These are phyloP conservation scores for Effrenium voratum DNA, from an alignment of 73 alveolate species.

Conservation along the genomic window DNA sequence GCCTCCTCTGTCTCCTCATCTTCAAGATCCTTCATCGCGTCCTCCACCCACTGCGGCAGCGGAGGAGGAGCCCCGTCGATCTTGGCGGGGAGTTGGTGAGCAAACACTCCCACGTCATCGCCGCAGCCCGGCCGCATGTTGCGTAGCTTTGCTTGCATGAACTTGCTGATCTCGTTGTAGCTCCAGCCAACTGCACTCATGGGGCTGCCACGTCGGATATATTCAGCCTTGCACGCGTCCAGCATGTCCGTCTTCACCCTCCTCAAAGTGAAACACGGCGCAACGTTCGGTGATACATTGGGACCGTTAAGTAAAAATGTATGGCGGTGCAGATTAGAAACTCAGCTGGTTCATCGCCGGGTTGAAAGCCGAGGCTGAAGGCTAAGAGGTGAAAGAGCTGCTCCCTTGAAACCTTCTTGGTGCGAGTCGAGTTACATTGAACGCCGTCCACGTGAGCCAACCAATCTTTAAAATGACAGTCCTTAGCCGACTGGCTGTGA, in stretches of 20 bases:
- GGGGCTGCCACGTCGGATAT: not conserved
- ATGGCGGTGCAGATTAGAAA: not conserved
- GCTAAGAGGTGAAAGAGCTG: not conserved
- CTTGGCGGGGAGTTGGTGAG: not conserved
- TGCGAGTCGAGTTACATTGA: not conserved
- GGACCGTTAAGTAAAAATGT: no score
- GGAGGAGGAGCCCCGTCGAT: not conserved
- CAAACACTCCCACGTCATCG: not conserved
- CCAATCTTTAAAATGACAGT: not conserved
- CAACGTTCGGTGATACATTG: no score
- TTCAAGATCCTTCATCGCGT: not conserved
- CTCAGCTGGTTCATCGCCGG: conserved; percentile 3
- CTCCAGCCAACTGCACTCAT: not conserved
- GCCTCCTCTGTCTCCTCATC: not conserved
- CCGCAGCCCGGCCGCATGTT: not conserved
- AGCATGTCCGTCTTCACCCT: not conserved
- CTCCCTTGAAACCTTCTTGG: not conserved
- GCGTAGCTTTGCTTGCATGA: not conserved
- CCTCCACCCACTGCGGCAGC: not conserved
- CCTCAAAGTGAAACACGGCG: no score
- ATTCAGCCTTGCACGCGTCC: not conserved
- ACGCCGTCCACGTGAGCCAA: not conserved
- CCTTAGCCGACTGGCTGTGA: not conserved
- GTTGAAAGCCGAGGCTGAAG: conserved; percentile 10
- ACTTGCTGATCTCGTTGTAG: not conserved